Conservation (phyloP, 2,329 filamentous ascomycete genomes). For the Cercospora sesami region DNA sequence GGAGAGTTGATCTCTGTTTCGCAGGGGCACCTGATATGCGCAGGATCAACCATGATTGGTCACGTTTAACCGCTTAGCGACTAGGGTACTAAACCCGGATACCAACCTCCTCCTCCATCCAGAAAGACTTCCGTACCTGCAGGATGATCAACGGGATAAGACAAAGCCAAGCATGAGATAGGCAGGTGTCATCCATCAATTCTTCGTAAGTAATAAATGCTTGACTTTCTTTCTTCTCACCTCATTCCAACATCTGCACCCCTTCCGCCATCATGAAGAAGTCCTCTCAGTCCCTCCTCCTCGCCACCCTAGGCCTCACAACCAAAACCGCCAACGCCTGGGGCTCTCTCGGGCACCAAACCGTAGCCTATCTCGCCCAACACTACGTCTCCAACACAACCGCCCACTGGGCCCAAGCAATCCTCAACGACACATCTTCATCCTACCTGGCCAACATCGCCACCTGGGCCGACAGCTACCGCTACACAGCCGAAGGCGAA, state of each 20-base stretch:
- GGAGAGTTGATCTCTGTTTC: slow-evolving; percentile 9
- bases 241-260: background rate
- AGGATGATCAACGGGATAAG: slow-evolving; percentile 16
- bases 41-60: slow-evolving; percentile 1
- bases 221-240: background rate
- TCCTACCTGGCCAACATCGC: slow-evolving; percentile 54
- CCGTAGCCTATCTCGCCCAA: slow-evolving; percentile 57
- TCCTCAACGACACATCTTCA: slow-evolving; percentile 47
- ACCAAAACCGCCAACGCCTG: slow-evolving; percentile 42
- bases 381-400: slow-evolving; percentile 49
- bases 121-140: slow-evolving; percentile 15
- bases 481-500: slow-evolving; percentile 49
- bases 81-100: slow-evolving; percentile 4
- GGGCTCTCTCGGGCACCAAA: slow-evolving; percentile 56
- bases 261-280: background rate
- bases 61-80: slow-evolving; percentile 14
- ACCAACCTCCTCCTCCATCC: slow-evolving; percentile 15
- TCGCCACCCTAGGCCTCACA: slow-evolving; percentile 3
- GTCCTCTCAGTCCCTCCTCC: background rate
- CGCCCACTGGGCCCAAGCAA: slow-evolving; percentile 46
- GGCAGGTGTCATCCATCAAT: slow-evolving; percentile 10
- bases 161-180: slow-evolving; percentile 17
- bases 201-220: slow-evolving; percentile 11
- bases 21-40: background rate
- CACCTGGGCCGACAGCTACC: slow-evolving; percentile 57